Conservation (phyloP, 2,329 filamentous ascomycete genomes). For the Aphanoascus verrucosus region DNA sequence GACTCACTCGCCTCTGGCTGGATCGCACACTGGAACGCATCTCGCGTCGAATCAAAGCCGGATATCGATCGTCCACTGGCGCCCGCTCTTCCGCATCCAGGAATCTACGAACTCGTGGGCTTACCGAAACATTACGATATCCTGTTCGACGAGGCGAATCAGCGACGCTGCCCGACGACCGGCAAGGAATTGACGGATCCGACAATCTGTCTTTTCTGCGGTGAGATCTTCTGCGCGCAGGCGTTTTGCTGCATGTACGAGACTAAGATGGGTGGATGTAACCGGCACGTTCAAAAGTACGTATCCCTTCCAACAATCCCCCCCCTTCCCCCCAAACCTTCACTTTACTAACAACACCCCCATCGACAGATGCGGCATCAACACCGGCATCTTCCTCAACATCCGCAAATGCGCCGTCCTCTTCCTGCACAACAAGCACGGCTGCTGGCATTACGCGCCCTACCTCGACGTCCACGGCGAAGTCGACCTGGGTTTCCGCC, state of each 20-base stretch:
- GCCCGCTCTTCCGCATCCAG: slow-evolving; percentile 62
- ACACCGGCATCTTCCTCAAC: slow-evolving; percentile 89
- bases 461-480: slow-evolving; percentile 96
- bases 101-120: slow-evolving; percentile 87
- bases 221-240: slow-evolving; percentile 93
- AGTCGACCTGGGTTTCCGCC: slow-evolving; percentile 78
- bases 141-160: slow-evolving; percentile 83
- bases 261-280: slow-evolving; percentile 67
- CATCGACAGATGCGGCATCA: slow-evolving; percentile 64
- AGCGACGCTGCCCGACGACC: slow-evolving; percentile 71
- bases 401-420: slow-evolving; percentile 91
- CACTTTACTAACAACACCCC: slow-evolving; percentile 6
- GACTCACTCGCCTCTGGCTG: slow-evolving; percentile 53
- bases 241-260: slow-evolving; percentile 73
- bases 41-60: slow-evolving; percentile 24
- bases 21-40: slow-evolving; percentile 47
- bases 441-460: slow-evolving; percentile 75
- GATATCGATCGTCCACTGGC: slow-evolving; percentile 26
- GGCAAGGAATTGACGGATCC: slow-evolving; percentile 87
- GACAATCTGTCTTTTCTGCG: slow-evolving; percentile 85
- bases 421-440: slow-evolving; percentile 70
- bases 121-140: slow-evolving; percentile 85
- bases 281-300: slow-evolving; percentile 79
- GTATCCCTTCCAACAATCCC: slow-evolving; percentile 26
- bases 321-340: neutral